These are phyloP conservation scores for Coniferiporia weirii DNA, from an alignment of 1,284 basidiomycete genomes.

Conservation along the genomic window DNA sequence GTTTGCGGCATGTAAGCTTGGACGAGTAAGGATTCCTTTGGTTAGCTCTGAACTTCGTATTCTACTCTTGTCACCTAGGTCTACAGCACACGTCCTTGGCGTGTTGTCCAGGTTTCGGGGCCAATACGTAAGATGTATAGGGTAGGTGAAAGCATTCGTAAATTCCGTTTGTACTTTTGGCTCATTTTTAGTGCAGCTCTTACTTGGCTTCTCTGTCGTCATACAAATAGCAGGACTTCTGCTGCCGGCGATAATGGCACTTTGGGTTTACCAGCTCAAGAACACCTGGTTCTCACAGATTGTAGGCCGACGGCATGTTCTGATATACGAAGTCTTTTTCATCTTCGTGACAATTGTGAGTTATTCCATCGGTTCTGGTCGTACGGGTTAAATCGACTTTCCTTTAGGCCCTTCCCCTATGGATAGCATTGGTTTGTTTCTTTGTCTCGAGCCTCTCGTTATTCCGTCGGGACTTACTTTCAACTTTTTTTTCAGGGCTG, in stretches of 20 bases:
- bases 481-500: constrained; percentile 16
- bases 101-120: constrained; percentile 22
- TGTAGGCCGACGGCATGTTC: constrained; percentile 12
- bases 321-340: constrained; percentile 16
- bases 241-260: constrained; percentile 21
- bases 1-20: constrained; percentile 6
- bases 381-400: neutral
- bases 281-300: constrained; percentile 7
- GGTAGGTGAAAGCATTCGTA: constrained; percentile 9
- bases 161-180: neutral
- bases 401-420: constrained; percentile 10
- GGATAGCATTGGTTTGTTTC: constrained; percentile 13
- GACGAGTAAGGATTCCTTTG: neutral
- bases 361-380: neutral
- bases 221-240: constrained; percentile 24
- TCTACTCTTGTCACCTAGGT: neutral
- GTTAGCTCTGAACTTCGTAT: neutral
- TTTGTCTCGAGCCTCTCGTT: neutral
- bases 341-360: constrained; percentile 18
- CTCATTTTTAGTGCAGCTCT: constrained; percentile 11
- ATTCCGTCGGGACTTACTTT: neutral
- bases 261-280: constrained; percentile 23
- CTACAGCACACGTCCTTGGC: constrained; percentile 19
- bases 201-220: constrained; percentile 22
- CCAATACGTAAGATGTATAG: constrained; percentile 22